phyloP scores from a whole-genome alignment of 192 early-diverging fungal species.

The Tieghemiomyces parasiticus region DNA sequence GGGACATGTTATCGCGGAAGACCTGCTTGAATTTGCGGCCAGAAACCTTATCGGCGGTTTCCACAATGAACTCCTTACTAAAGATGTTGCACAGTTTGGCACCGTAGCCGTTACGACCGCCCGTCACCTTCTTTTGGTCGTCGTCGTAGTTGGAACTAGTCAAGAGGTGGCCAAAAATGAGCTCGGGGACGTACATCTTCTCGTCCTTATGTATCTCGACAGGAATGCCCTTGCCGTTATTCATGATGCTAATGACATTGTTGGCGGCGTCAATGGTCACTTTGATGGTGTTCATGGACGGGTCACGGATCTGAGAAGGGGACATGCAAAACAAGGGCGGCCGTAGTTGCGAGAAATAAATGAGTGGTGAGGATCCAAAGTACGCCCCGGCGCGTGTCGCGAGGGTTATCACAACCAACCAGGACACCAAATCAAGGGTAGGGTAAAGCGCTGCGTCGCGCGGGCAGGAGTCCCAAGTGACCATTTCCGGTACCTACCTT shows the following conservation, averaged over 20 bases:
- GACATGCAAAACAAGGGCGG: background rate
- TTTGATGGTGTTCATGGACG: conserved; percentile 69
- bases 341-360: too few species aligned
- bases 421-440: too few species aligned
- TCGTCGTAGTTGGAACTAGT: conserved; percentile 98
- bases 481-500: conserved; percentile 47
- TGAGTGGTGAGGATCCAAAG: too few species aligned
- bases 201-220: conserved; percentile 85
- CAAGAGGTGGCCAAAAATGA: conserved; percentile 93
- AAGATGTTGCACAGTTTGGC: conserved; percentile 97
- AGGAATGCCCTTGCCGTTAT: conserved; percentile 92
- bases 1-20: conserved; percentile 82
- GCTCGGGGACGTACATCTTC: conserved; percentile 83
- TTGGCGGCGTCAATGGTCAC: conserved; percentile 72
- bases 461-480: too few species aligned
- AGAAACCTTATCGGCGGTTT: conserved; percentile 63
- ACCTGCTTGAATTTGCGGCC: conserved; percentile 71
- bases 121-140: conserved; percentile 82
- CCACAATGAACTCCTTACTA: conserved; percentile 83
- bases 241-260: conserved; percentile 73
- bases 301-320: conserved; percentile 55
- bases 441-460: too few species aligned
- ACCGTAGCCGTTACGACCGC: conserved; percentile 89
- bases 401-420: too few species aligned
- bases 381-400: too few species aligned